A percentile compares a stretch with the other conserved stretches of the same genome.
These are phyloP conservation scores for Fusarium sp. DNA, from an alignment of 2,329 filamentous ascomycete species.

Conservation along the genomic window DNA sequence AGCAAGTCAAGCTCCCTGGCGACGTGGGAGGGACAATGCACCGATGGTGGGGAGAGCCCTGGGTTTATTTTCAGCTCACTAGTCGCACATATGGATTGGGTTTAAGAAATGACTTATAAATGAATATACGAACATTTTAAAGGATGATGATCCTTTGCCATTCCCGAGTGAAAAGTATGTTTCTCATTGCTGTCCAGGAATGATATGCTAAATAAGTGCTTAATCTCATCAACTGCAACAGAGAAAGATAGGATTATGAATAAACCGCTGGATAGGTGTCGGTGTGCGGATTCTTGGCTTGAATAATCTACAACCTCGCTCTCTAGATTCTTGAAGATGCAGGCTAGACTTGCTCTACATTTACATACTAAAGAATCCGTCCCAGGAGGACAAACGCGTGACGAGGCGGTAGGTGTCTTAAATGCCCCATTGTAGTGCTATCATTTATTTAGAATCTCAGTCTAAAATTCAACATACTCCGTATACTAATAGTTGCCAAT, in stretches of 20 bases:
- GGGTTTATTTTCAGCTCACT: not conserved
- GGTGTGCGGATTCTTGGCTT: no score
- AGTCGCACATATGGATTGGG: not conserved
- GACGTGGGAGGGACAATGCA: no score
- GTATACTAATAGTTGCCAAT: not conserved
- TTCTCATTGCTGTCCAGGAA: not conserved
- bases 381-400: not conserved
- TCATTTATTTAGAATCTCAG: not conserved
- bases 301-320: no score
- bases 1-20: not conserved
- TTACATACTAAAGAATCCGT: no score
- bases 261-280: no score
- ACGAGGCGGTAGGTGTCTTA: no score
- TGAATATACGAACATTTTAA: not conserved
- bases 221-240: no score
- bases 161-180: not conserved
- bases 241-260: no score
- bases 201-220: not conserved
- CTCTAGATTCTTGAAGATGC: fast-evolving
- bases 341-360: no score
- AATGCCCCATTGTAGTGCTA: not conserved
- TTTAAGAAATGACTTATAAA: not conserved
- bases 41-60: not conserved
- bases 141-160: fast-evolving
- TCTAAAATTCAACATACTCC: not conserved